Conservation (phyloP, 1,139 yeast genomes). For the Yamadazyma oceani region DNA sequence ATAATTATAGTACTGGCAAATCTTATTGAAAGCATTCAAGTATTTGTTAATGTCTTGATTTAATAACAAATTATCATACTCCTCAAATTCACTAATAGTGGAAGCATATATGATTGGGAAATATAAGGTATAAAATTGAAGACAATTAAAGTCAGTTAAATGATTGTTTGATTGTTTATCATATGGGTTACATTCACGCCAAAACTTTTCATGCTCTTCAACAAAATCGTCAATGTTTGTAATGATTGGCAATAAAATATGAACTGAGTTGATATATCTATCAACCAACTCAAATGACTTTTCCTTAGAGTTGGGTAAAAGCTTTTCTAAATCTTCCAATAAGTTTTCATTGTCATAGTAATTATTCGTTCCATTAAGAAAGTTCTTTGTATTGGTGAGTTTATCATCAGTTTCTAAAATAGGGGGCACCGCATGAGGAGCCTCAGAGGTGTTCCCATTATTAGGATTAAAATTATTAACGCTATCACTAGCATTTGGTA, state of each 20-base stretch:
- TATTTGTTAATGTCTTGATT: slow-evolving; percentile 52
- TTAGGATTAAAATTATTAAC: not conserved
- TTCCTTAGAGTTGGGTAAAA: slow-evolving; percentile 38
- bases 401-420: slow-evolving; percentile 19
- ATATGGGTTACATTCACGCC: slow-evolving; percentile 34
- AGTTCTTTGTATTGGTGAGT: slow-evolving; percentile 42
- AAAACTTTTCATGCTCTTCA: slow-evolving; percentile 48
- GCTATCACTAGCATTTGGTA: not conserved
- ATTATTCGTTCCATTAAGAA: slow-evolving; percentile 46
- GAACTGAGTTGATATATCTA: slow-evolving; percentile 52
- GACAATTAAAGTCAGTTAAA: slow-evolving; percentile 28
- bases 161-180: slow-evolving; percentile 17
- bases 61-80: slow-evolving; percentile 45
- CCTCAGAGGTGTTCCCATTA: not conserved
- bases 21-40: slow-evolving; percentile 46
- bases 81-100: slow-evolving; percentile 56
- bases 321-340: slow-evolving; percentile 33
- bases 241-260: slow-evolving; percentile 52
- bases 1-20: slow-evolving; percentile 50
- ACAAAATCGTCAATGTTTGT: slow-evolving; percentile 44
- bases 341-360: slow-evolving; percentile 39
- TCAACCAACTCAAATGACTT: slow-evolving; percentile 51
- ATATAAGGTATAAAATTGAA: slow-evolving; percentile 48
- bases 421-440: slow-evolving; percentile 26
- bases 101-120: slow-evolving; percentile 56